Evolutionary conservation across 2,329 filamentous ascomycete genomes (phyloP), one percentile per base, ranked within the genome.

Genomic region (Fusarium marasasianum): DNA sequence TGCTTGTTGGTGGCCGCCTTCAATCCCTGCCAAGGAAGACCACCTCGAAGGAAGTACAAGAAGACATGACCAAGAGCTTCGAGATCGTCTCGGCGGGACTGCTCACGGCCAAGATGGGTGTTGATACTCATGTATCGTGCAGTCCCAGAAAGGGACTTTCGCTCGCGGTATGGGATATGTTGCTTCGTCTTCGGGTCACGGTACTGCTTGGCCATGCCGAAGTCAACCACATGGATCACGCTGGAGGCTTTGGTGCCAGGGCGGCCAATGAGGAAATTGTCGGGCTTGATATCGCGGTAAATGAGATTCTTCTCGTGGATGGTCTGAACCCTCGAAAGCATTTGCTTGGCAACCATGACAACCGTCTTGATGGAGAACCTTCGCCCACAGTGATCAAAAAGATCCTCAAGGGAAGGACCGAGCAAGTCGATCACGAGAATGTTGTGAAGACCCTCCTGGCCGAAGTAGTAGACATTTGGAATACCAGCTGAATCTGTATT

Each of bases 101-200:
- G 96, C 82, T 99, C 96, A 69, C 96, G 92, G 61, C 96, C 96
- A 76, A 98, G 85, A 88, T 99, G 96, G 64, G 96, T 99, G 86
- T 99, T 99, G 90, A 99, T 98, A 86, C 94, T 97, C 96, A 98
- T 98, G 85, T 99, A 99, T 82, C 96, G 91, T 72, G 96, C 96
- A 66, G 96, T 99, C 72, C 96, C 96, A 8, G 96, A 98, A 69
- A 99, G 87, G 10, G 96, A 98, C 86, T 99, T 99, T 79, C 96
- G 91, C 86, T 98, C 96, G 80, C 96, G 91, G 83, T 98, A 98
- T 18, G 96, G 95, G 77, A 98, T 98, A 85, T 99, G 96, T 84
- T 98, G 96, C 86, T 98, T 98, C 43, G 96, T 98, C 88, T 98
- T 98, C 64, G 96, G 96, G 79, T 99, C 96, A 78, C 96, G 93